Percentiles rank a stretch among this genome's conserved stretches.
These are phyloP conservation scores for Neonectria hederae DNA, from an alignment of 2,329 filamentous ascomycete species.

Conservation along the genomic window DNA sequence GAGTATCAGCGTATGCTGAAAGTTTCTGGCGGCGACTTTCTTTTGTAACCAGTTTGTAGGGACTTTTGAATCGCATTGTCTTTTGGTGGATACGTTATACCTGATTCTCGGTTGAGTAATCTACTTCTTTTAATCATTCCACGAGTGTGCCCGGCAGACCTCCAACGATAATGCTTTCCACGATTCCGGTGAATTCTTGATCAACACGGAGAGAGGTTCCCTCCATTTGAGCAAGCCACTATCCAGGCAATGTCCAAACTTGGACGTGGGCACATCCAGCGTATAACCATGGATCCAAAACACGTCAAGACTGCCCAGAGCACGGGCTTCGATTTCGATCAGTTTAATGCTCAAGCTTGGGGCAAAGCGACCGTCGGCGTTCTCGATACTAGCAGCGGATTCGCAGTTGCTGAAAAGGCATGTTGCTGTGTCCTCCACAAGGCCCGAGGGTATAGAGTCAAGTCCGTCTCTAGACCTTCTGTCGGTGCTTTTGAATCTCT, in stretches of 20 bases:
- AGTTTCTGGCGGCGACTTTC: conserved; percentile 30
- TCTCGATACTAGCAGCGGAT: conserved; percentile 57
- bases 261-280: conserved; percentile 48
- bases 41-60: too few relatives aligned
- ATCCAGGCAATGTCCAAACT: conserved; percentile 48
- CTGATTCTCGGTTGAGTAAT: neutral
- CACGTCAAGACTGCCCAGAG: conserved; percentile 42
- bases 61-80: too few relatives aligned
- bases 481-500: conserved; percentile 46
- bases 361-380: conserved; percentile 45
- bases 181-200: conserved; percentile 49
- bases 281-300: conserved; percentile 43
- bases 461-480: conserved; percentile 50
- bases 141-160: conserved; percentile 42
- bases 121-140: neutral
- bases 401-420: conserved; percentile 56
- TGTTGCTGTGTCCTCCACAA: conserved; percentile 57
- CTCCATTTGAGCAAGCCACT: conserved; percentile 49
- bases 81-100: too few relatives aligned
- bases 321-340: conserved; percentile 48
- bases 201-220: conserved; percentile 37
- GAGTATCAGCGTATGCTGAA: conserved; percentile 35
- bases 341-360: conserved; percentile 43
- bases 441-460: conserved; percentile 51
- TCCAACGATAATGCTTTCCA: conserved; percentile 49